Evolutionary conservation across 768 basidiomycete species (phyloP).

Genomic region (Kwoniella newhampshirensis): DNA sequence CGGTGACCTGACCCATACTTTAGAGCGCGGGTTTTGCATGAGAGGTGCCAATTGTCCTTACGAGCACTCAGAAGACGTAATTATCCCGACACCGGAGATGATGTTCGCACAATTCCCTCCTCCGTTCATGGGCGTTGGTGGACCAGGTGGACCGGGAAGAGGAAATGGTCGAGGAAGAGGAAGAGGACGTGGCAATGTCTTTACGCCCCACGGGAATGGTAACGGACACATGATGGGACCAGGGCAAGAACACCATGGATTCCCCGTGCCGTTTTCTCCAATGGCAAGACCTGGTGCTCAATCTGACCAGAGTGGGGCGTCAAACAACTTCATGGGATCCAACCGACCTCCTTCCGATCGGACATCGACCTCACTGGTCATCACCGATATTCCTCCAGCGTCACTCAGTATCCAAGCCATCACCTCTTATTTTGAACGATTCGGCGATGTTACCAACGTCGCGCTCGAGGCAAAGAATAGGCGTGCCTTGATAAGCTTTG

Average conservation of each 20-base stretch:
- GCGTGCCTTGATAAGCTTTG: conserved; percentile 86
- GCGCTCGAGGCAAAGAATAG: conserved; percentile 72
- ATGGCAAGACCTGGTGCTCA: conserved; percentile 2
- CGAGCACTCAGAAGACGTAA: conserved; percentile 85
- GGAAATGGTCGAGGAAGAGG: conserved; percentile 35
- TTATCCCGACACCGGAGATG: conserved; percentile 58
- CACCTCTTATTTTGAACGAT: conserved; percentile 85
- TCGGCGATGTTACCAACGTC: conserved; percentile 88
- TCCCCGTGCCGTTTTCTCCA: conserved; percentile 29
- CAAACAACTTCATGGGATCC: conserved; percentile 55
- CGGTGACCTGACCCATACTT: conserved; percentile 1
- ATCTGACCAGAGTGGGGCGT: conserved; percentile 59
- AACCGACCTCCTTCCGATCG: conserved; percentile 47
- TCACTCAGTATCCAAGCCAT: conserved; percentile 74
- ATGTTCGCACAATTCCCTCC: conserved; percentile 37
- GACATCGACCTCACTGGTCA: conserved; percentile 61
- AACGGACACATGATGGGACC: conserved; percentile 13
- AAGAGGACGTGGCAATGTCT: conserved; percentile 22
- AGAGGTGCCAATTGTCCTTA: conserved; percentile 86
- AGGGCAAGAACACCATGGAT: conserved; percentile 5
- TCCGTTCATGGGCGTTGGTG: conserved; percentile 25
- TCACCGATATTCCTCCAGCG: conserved; percentile 89
- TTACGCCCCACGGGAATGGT: conserved; percentile 19
- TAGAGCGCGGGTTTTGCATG: conserved; percentile 88
- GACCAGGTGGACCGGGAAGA: conserved; percentile 21